These are phyloP conservation scores for Zelopaecilomyces penicillatus DNA, from an alignment of 2,329 filamentous ascomycete genomes.

Conservation along the genomic window DNA sequence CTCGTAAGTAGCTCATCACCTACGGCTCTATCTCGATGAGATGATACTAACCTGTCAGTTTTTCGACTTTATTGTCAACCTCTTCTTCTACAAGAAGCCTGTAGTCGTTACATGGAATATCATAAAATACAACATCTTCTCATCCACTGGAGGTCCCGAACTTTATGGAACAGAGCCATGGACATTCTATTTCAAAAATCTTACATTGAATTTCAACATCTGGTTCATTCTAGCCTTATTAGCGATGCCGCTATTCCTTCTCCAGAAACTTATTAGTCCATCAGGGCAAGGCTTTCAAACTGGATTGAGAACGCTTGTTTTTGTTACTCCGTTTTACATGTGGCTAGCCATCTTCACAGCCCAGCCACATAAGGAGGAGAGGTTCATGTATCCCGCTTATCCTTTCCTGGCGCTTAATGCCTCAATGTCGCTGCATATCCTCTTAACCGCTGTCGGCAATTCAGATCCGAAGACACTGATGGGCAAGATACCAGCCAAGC, in stretches of 20 bases:
- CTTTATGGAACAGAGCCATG: slow-evolving; percentile 95
- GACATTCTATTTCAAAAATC: slow-evolving; percentile 91
- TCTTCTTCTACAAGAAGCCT: slow-evolving; percentile 75
- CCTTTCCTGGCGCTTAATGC: slow-evolving; percentile 86
- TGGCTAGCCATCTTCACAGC: slow-evolving; percentile 88
- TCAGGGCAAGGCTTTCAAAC: slow-evolving; percentile 58
- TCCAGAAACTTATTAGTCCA: slow-evolving; percentile 60
- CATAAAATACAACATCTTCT: slow-evolving; percentile 90
- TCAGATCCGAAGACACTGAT: slow-evolving; percentile 57
- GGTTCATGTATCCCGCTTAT: slow-evolving; percentile 97
- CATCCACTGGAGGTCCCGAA: slow-evolving; percentile 70
- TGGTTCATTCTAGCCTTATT: slow-evolving; percentile 79
- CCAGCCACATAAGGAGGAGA: slow-evolving; percentile 94
- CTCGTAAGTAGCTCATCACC: slow-evolving; percentile 44
- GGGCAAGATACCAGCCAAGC: slow-evolving; percentile 61
- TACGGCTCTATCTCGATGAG: too few species aligned
- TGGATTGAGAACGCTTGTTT: slow-evolving; percentile 66
- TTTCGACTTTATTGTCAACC: slow-evolving; percentile 63
- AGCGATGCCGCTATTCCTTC: slow-evolving; percentile 63
- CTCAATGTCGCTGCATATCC: slow-evolving; percentile 71
- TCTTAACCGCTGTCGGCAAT: slow-evolving; percentile 67
- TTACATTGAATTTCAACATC: slow-evolving; percentile 88
- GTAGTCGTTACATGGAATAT: slow-evolving; percentile 84
- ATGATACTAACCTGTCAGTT: slow-evolving; percentile 34
- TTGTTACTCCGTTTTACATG: slow-evolving; percentile 81